Evolutionary conservation across 768 basidiomycete genomes (phyloP).

Genomic region (Boletus sp.): DNA sequence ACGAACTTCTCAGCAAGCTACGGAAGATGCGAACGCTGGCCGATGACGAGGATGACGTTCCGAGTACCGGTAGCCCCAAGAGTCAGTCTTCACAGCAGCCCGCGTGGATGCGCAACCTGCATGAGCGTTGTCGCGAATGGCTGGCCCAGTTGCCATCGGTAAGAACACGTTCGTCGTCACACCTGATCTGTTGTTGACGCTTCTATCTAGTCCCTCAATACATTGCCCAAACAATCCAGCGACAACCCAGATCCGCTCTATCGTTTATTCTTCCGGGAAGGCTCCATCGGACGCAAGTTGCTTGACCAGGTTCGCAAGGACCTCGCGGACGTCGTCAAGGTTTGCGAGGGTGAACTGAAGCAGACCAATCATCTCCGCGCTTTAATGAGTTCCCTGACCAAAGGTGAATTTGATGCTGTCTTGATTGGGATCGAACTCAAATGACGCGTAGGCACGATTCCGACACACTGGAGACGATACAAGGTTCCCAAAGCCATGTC

Average conservation of each 20-base stretch:
- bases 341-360: constrained; percentile 85
- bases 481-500: constrained; percentile 82
- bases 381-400: constrained; percentile 85
- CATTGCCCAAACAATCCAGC: constrained; percentile 58
- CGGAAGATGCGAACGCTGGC: constrained; percentile 89
- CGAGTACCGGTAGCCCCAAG: constrained; percentile 54
- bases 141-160: constrained; percentile 73
- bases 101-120: constrained; percentile 89
- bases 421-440: constrained; percentile 8
- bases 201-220: constrained; percentile 55
- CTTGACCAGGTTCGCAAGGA: constrained; percentile 80
- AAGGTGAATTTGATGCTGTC: constrained; percentile 52
- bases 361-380: constrained; percentile 96
- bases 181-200: constrained; percentile 10
- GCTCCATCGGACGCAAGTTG: constrained; percentile 74
- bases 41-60: constrained; percentile 78
- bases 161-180: constrained; percentile 22
- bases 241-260: constrained; percentile 84
- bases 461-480: constrained; percentile 85
- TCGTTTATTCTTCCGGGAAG: constrained; percentile 87
- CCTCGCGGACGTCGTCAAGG: constrained; percentile 74
- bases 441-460: constrained; percentile 68
- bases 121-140: constrained; percentile 85
- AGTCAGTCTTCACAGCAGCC: constrained; percentile 74
- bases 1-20: constrained; percentile 78